Evolutionary conservation across 192 early-diverging fungal species (phyloP), one percentile per base, ranked within the genome.

Genomic region (Umbelopsis ramanniana): DNA sequence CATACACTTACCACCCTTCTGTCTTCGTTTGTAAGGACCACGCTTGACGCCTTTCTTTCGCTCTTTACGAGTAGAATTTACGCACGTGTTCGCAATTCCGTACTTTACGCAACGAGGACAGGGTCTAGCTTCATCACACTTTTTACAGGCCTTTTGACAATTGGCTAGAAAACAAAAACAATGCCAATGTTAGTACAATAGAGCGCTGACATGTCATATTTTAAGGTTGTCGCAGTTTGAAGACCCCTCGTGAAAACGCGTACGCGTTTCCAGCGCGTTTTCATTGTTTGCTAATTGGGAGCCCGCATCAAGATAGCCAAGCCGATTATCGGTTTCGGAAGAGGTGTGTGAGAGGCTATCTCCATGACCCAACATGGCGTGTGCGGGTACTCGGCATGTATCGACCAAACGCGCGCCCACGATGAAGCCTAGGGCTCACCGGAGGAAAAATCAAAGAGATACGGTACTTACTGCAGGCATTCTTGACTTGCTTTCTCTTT

Each of bases 141-240:
- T 97, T 79, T 98, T 98, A 81, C 94, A 95, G 0, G 94, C 89
- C 47, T 91, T 90, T 81, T 93, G 91, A 69, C 95, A 96, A 70
- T 96, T 92, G 38, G 92, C 84, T 87, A 81, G 40, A 43, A 4
- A 43, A 43, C 40, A 6, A 43, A 12, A 11, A 43, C 40, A 43
- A 29, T n/a, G 40, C 40, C 11, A 43, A 52, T 48, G 38, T 22
- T 66, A 63, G 52, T 33, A 74, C 40, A 17, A 71, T 72, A 29
- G 68, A 72, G 50, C n/a, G 10, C 4, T 40, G 17, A 37, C 7
- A 33, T 72, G n/a, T n/a, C 48, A 24, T 14, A 24, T 22, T 37
- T 43, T 21, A 22, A 67, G 22, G 66, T 37, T 63, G 57, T 63
- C 57, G 57, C 33, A 63, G 57, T 63, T 63, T 63, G 57, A 63